These are phyloP conservation scores for Metrosideros polymorpha DNA, from an alignment of 441 rosid genomes.

Conservation along the genomic window DNA sequence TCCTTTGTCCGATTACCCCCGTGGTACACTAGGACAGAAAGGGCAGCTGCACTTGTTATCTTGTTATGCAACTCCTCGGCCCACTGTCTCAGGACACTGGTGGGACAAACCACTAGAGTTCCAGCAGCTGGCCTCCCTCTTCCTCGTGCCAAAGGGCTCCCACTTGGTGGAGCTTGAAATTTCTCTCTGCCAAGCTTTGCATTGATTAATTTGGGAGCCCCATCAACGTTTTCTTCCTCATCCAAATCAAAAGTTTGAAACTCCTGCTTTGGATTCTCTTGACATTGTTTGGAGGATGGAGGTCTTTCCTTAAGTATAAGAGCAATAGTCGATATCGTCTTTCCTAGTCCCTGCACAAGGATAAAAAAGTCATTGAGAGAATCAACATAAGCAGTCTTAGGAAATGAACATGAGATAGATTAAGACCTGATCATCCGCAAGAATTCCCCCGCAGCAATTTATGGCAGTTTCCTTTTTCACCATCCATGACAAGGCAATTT, in stretches of 20 bases:
- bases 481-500: slow-evolving; percentile 99
- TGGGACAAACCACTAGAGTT: slow-evolving; percentile 96
- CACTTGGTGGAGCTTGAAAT: slow-evolving; percentile 14
- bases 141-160: slow-evolving; percentile 19
- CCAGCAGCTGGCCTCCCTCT: slow-evolving; percentile 92
- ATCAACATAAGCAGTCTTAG: neutral
- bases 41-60: slow-evolving; percentile 55
- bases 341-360: slow-evolving; percentile 82
- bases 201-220: slow-evolving; percentile 11
- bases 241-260: slow-evolving; percentile 71
- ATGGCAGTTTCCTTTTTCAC: slow-evolving; percentile 65
- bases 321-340: slow-evolving; percentile 91
- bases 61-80: slow-evolving; percentile 76
- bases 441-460: slow-evolving; percentile 91
- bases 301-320: slow-evolving; percentile 86
- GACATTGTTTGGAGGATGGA: slow-evolving; percentile 28
- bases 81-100: slow-evolving; percentile 98
- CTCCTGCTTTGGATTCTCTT: slow-evolving; percentile 27
- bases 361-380: neutral
- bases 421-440: slow-evolving; percentile 95
- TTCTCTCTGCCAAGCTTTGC: slow-evolving; percentile 19
- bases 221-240: slow-evolving; percentile 35
- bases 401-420: slow-evolving; percentile 11
- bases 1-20: slow-evolving; percentile 83
- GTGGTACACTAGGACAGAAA: slow-evolving; percentile 74